Evolutionary conservation across 257 asterid genomes (phyloP).

Genomic region (Prunella vulgaris): DNA sequence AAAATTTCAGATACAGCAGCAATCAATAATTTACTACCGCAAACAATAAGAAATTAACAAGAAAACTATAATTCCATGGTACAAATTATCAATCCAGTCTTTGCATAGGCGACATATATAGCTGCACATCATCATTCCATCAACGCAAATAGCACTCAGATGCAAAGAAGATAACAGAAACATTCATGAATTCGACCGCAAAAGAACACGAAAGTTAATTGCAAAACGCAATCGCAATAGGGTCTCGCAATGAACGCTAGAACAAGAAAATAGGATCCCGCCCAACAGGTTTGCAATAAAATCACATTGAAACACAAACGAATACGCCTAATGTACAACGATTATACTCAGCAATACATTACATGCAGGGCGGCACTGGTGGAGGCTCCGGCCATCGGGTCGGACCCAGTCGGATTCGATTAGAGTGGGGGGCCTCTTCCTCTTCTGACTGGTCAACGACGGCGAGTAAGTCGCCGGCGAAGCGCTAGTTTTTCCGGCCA

Average conservation of each 20-base stretch:
- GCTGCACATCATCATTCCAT: background rate
- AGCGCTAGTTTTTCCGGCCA: slow-evolving; percentile 59
- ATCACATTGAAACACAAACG: background rate
- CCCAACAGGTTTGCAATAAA: slow-evolving; percentile 2
- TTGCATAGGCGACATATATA: background rate
- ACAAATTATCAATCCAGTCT: background rate
- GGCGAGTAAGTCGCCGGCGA: slow-evolving; percentile 76
- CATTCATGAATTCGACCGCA: background rate
- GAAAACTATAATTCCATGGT: background rate
- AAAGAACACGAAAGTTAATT: background rate
- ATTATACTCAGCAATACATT: slow-evolving; percentile 5
- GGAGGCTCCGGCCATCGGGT: slow-evolving; percentile 77
- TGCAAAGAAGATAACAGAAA: background rate
- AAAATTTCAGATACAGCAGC: background rate
- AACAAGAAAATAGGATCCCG: background rate
- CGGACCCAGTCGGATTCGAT: slow-evolving; percentile 69
- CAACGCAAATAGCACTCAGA: background rate
- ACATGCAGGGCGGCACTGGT: slow-evolving; percentile 97
- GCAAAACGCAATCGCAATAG: background rate
- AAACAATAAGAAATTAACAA: background rate
- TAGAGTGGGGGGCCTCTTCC: slow-evolving; percentile 35
- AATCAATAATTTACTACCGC: background rate
- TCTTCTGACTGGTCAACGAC: slow-evolving; percentile 37
- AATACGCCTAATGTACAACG: background rate
- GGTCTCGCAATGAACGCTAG: background rate